Evolutionary conservation across 148 eudicot genomes (phyloP).

Genomic region (Vaccinium macrocarpon): DNA sequence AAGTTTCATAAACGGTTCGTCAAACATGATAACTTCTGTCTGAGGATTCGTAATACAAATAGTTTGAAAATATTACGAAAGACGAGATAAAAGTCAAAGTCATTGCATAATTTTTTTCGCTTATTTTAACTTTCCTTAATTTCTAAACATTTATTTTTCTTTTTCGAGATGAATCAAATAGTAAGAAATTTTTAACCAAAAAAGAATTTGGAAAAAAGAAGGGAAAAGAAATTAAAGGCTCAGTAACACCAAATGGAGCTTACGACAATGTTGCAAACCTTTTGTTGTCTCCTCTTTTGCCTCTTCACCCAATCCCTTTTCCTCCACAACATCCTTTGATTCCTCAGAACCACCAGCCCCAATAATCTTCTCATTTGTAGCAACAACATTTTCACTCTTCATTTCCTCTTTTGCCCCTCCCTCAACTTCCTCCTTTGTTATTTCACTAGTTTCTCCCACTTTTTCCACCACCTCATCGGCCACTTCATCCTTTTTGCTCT

Average conservation of each 20-base stretch:
- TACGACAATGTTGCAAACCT: background rate
- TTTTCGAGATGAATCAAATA: too few species aligned
- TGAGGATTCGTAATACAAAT: too few species aligned
- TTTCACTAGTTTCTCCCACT: background rate
- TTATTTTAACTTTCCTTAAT: too few species aligned
- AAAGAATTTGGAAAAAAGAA: background rate
- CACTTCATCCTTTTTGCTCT: background rate
- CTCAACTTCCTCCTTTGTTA: background rate
- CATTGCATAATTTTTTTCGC: too few species aligned
- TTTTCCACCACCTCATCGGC: background rate
- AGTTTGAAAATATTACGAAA: too few species aligned
- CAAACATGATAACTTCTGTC: too few species aligned
- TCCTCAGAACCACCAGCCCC: background rate
- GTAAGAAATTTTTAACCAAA: too few species aligned
- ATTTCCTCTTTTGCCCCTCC: slow-evolving; percentile 1
- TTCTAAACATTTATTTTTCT: too few species aligned
- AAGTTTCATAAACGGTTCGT: too few species aligned
- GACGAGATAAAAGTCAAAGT: too few species aligned
- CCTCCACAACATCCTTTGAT: background rate
- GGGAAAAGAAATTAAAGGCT: too few species aligned
- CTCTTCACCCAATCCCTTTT: slow-evolving; percentile 15
- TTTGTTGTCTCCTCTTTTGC: slow-evolving; percentile 7
- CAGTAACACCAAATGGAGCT: too few species aligned
- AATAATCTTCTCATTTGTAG: background rate
- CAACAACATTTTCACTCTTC: background rate